phyloP scores from a whole-genome alignment of 495 filamentous ascomycete species.

The Hypomontagnella submonticulosa region DNA sequence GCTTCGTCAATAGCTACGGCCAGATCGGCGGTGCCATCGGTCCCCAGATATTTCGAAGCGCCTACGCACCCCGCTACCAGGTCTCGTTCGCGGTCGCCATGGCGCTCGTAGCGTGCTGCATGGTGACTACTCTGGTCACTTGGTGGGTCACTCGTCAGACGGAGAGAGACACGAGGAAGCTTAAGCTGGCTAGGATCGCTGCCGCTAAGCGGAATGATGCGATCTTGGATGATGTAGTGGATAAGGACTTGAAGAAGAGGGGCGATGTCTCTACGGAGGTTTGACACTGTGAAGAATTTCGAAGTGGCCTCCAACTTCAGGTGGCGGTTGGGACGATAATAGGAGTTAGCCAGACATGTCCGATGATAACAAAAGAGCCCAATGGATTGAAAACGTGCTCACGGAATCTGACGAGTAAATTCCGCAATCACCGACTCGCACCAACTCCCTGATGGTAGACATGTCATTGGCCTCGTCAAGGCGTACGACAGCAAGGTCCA shows the following conservation, averaged over 20 bases:
- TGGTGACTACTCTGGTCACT: constrained; percentile 44
- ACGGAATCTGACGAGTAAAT: not conserved
- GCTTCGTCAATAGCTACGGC: constrained; percentile 57
- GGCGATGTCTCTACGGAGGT: constrained; percentile 14
- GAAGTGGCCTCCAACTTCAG: too few relatives aligned
- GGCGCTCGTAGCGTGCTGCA: constrained; percentile 47
- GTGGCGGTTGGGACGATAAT: not conserved
- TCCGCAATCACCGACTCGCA: not conserved
- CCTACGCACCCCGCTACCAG: constrained; percentile 49
- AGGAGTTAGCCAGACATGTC: not conserved
- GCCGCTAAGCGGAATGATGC: constrained; percentile 54
- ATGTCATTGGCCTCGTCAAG: not conserved
- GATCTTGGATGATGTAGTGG: constrained; percentile 58
- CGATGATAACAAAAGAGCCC: not conserved
- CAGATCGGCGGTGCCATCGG: constrained; percentile 53
- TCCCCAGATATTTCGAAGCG: constrained; percentile 50
- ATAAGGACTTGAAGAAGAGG: constrained; percentile 47
- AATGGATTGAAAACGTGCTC: not conserved
- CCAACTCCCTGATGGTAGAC: not conserved
- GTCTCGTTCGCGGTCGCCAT: constrained; percentile 48
- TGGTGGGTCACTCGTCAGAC: constrained; percentile 52
- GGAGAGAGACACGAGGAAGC: constrained; percentile 53
- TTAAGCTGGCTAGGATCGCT: constrained; percentile 55
- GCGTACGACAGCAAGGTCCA: constrained; percentile 1
- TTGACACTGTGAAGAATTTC: not conserved